These are phyloP conservation scores for Rhytidhysteron rufulum DNA, from an alignment of 2,329 filamentous ascomycete species.

Conservation along the genomic window DNA sequence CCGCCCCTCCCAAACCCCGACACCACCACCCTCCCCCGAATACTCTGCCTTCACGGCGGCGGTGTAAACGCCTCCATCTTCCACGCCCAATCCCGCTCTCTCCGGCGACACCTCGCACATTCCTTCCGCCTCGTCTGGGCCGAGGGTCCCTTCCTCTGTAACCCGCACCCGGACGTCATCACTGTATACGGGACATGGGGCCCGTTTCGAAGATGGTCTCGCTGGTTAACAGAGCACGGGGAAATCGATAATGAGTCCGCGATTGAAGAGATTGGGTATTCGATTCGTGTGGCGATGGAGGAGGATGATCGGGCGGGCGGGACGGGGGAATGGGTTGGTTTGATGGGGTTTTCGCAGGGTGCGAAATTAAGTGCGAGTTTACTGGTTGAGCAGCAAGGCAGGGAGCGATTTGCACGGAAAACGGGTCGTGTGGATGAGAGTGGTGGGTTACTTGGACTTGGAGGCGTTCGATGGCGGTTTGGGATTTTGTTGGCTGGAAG, in stretches of 20 bases:
- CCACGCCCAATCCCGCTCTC: slow-evolving; percentile 60
- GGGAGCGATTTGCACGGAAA: slow-evolving; percentile 31
- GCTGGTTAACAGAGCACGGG: slow-evolving; percentile 58
- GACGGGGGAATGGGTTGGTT: slow-evolving; percentile 46
- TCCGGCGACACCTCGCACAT: slow-evolving; percentile 48
- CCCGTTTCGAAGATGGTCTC: slow-evolving; percentile 63
- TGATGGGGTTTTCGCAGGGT: slow-evolving; percentile 50
- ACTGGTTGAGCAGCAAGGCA: slow-evolving; percentile 57
- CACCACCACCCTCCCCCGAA: slow-evolving; percentile 51
- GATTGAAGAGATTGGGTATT: slow-evolving; percentile 45
- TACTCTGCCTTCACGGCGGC: slow-evolving; percentile 79
- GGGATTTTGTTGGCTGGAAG: slow-evolving; percentile 60
- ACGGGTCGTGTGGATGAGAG: slow-evolving; percentile 16
- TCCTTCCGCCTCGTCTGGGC: slow-evolving; percentile 70
- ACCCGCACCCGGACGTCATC: slow-evolving; percentile 59
- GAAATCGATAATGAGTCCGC: slow-evolving; percentile 49
- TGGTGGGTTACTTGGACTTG: slow-evolving; percentile 22
- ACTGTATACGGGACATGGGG: slow-evolving; percentile 62
- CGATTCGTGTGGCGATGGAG: slow-evolving; percentile 42
- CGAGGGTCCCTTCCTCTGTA: slow-evolving; percentile 63
- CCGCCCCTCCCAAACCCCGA: slow-evolving; percentile 20
- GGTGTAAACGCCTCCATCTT: slow-evolving; percentile 71
- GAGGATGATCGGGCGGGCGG: slow-evolving; percentile 40
- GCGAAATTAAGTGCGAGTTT: slow-evolving; percentile 47
- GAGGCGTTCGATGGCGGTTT: slow-evolving; percentile 50